These are phyloP conservation scores for Amanita rimosa DNA, from an alignment of 768 basidiomycete genomes.

Conservation along the genomic window DNA sequence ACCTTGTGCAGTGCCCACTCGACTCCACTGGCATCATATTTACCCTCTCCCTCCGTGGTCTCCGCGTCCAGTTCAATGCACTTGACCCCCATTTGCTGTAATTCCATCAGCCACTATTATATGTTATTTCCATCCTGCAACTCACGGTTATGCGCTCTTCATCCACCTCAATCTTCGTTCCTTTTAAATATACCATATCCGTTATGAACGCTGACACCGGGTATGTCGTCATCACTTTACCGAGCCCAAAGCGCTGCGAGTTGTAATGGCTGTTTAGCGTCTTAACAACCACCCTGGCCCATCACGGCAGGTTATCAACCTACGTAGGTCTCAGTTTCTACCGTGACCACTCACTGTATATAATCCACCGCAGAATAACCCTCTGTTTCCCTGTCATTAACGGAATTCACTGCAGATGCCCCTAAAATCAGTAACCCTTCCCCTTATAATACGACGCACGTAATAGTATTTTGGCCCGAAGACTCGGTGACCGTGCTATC, in stretches of 20 bases:
- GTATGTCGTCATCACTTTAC: conserved; percentile 50
- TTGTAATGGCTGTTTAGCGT: conserved; percentile 60
- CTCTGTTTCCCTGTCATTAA: conserved; percentile 85
- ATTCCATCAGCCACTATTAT: background rate
- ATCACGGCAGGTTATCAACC: conserved; percentile 6
- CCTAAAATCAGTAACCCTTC: background rate
- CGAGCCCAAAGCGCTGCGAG: conserved; percentile 40
- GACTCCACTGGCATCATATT: conserved; percentile 37
- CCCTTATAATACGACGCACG: conserved; percentile 34
- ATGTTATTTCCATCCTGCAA: too few relatives aligned
- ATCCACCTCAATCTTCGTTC: conserved; percentile 53
- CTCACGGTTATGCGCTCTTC: conserved; percentile 31
- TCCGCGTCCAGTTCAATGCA: conserved; percentile 37
- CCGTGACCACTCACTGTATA: conserved; percentile 58
- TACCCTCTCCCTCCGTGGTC: conserved; percentile 11
- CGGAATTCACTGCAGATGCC: conserved; percentile 60
- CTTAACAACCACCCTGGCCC: conserved; percentile 46
- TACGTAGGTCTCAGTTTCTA: too few relatives aligned
- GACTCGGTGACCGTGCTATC: conserved; percentile 61
- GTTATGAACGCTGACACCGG: conserved; percentile 77
- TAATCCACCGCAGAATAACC: conserved; percentile 81
- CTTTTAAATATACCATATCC: conserved; percentile 71
- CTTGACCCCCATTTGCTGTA: conserved; percentile 47
- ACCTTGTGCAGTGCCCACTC: conserved; percentile 27
- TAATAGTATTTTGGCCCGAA: conserved; percentile 78